Evolutionary conservation across 768 basidiomycete species (phyloP).

Genomic region (Serendipita vermifera): DNA sequence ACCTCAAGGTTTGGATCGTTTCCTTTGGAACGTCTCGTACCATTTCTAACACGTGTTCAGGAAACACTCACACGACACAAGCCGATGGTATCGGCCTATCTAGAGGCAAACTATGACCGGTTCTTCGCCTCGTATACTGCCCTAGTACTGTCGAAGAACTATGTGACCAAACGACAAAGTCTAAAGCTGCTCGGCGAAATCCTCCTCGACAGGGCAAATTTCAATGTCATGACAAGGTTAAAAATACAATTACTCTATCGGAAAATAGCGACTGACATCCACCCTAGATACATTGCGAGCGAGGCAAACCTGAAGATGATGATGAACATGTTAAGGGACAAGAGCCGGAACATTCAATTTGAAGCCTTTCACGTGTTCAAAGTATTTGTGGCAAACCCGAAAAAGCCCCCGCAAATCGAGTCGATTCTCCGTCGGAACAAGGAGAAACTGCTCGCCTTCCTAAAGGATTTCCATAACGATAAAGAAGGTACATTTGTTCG

Average conservation of each 20-base stretch:
- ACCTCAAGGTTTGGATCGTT: constrained; percentile 55
- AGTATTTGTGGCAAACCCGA: constrained; percentile 98
- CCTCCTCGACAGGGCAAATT: constrained; percentile 92
- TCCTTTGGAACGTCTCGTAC: neutral
- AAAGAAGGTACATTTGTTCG: constrained; percentile 59
- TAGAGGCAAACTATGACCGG: constrained; percentile 97
- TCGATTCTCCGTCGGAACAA: constrained; percentile 82
- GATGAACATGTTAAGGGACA: constrained; percentile 97
- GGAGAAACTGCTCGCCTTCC: constrained; percentile 79
- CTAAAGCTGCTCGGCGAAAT: constrained; percentile 97
- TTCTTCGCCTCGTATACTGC: constrained; percentile 94
- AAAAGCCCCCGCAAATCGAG: constrained; percentile 95
- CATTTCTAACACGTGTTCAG: constrained; percentile 17
- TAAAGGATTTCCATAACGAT: constrained; percentile 93
- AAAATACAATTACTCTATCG: neutral
- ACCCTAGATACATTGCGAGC: constrained; percentile 64
- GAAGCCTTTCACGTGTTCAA: constrained; percentile 99
- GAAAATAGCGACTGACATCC: neutral
- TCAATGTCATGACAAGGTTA: constrained; percentile 92
- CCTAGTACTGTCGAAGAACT: constrained; percentile 86
- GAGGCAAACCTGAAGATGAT: constrained; percentile 98
- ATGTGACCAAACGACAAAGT: constrained; percentile 99
- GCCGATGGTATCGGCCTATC: constrained; percentile 92
- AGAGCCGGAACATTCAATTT: constrained; percentile 99
- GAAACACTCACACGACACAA: constrained; percentile 96